These are phyloP conservation scores for Scalesia atractyloides DNA, from an alignment of 129 eudicot species.

Conservation along the genomic window DNA sequence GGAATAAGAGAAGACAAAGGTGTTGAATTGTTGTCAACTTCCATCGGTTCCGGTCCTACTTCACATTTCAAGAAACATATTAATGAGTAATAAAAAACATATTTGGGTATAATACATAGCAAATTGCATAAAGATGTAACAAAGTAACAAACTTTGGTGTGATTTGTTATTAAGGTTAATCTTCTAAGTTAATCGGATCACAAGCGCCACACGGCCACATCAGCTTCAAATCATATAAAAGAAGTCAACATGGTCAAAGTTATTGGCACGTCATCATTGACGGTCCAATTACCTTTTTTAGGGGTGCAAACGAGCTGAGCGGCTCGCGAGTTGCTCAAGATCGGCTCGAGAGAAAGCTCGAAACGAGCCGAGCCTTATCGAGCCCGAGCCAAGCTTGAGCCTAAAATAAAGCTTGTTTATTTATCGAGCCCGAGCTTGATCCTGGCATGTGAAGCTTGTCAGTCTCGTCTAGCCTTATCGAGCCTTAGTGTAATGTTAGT, in stretches of 20 bases:
- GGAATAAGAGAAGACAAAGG: constrained; percentile 62
- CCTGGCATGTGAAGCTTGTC: too few relatives aligned
- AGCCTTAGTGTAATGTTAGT: too few relatives aligned
- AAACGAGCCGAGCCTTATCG: too few relatives aligned
- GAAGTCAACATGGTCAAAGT: constrained; percentile 2
- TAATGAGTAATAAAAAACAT: not conserved
- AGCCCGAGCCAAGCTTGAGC: too few relatives aligned
- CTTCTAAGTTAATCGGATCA: not conserved
- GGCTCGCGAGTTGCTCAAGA: too few relatives aligned
- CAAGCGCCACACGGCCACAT: not conserved
- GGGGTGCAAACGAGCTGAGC: too few relatives aligned
- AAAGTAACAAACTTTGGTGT: not conserved
- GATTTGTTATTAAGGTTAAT: not conserved
- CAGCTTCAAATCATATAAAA: not conserved
- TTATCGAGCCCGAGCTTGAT: too few relatives aligned
- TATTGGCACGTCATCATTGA: not conserved
- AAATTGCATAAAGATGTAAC: not conserved
- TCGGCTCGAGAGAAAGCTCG: too few relatives aligned
- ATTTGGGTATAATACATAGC: not conserved
- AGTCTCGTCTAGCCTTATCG: too few relatives aligned
- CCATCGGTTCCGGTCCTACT: constrained; percentile 84
- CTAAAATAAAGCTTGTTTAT: too few relatives aligned
- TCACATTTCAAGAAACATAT: constrained; percentile 15
- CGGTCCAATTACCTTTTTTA: not conserved
- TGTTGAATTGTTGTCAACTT: constrained; percentile 55